phyloP scores from a whole-genome alignment of 768 basidiomycete species.

The Cystobasidium onofrii region DNA sequence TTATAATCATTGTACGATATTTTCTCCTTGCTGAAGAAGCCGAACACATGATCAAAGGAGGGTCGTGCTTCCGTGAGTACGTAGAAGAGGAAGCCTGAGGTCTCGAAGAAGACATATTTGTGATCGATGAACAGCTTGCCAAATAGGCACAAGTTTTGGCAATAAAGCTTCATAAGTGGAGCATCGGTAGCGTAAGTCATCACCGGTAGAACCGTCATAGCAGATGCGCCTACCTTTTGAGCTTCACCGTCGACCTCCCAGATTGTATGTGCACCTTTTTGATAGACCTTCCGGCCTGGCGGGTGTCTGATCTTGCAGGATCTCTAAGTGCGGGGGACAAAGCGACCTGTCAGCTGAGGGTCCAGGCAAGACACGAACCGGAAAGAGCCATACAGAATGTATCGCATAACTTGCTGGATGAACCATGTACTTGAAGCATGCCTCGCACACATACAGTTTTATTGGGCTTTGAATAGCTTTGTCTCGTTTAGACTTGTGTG shows the following conservation, averaged over 20 bases:
- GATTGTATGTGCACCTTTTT: constrained; percentile 76
- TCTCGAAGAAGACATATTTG: constrained; percentile 86
- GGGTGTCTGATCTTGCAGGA: constrained; percentile 63
- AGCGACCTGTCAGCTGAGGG: constrained; percentile 16
- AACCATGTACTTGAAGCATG: constrained; percentile 94
- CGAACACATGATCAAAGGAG: constrained; percentile 69
- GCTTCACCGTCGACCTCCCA: constrained; percentile 91
- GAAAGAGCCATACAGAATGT: constrained; percentile 52
- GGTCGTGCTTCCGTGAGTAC: constrained; percentile 77
- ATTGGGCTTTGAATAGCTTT: neutral
- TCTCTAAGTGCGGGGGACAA: constrained; percentile 50
- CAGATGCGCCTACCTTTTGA: constrained; percentile 64
- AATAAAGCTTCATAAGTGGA: too few relatives aligned
- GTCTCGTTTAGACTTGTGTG: constrained; percentile 3
- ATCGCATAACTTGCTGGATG: constrained; percentile 60
- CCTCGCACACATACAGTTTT: constrained; percentile 71
- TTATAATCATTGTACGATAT: constrained; percentile 94
- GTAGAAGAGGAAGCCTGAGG: constrained; percentile 67
- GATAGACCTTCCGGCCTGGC: constrained; percentile 82
- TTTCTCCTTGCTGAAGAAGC: constrained; percentile 84
- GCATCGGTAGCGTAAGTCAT: too few relatives aligned
- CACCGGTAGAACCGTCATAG: too few relatives aligned
- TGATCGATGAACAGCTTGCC: constrained; percentile 99
- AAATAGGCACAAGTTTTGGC: constrained; percentile 89
- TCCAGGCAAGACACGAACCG: constrained; percentile 7